Percentiles rank a stretch among this genome's conserved stretches.
phyloP scores from a whole-genome alignment of 176 grass and related monocot species.

The Oryza meyeriana region DNA sequence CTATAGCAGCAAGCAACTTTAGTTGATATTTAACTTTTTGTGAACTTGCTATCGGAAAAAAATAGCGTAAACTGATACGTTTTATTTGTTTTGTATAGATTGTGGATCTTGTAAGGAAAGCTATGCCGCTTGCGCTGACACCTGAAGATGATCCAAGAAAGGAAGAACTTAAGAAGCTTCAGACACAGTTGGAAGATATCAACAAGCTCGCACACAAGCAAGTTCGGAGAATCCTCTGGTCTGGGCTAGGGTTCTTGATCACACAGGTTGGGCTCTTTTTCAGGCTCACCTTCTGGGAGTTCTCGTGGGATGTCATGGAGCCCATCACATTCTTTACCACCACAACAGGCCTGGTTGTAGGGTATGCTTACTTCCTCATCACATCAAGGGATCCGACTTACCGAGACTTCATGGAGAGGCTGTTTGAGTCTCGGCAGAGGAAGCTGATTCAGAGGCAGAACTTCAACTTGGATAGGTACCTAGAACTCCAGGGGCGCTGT shows the following conservation, averaged over 20 bases:
- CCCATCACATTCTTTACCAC: constrained; percentile 93
- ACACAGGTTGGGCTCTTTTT: constrained; percentile 85
- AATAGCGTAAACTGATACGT: background rate
- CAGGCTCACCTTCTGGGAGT: constrained; percentile 97
- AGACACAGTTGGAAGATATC: constrained; percentile 70
- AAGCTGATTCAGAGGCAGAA: constrained; percentile 75
- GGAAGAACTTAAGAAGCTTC: constrained; percentile 78
- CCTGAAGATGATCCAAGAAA: constrained; percentile 70
- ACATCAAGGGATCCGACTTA: constrained; percentile 95
- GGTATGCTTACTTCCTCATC: constrained; percentile 90
- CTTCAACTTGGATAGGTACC: constrained; percentile 70
- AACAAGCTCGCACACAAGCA: constrained; percentile 87
- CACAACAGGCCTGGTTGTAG: constrained; percentile 63
- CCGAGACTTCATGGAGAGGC: constrained; percentile 87
- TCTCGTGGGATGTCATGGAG: constrained; percentile 99
- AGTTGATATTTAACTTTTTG: background rate
- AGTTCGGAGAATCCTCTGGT: constrained; percentile 83
- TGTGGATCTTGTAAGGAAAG: constrained; percentile 80
- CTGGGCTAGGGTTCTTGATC: constrained; percentile 72
- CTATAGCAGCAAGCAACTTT: background rate
- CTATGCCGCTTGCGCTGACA: constrained; percentile 68
- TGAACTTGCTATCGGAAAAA: background rate
- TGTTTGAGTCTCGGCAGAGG: constrained; percentile 71
- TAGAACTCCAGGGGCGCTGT: constrained; percentile 81
- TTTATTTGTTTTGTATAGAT: constrained; percentile 44